Evolutionary conservation across 1,284 basidiomycete genomes (phyloP), one percentile per base, ranked within the genome.

Genomic region (Anthracocystis panici-leucophaei): DNA sequence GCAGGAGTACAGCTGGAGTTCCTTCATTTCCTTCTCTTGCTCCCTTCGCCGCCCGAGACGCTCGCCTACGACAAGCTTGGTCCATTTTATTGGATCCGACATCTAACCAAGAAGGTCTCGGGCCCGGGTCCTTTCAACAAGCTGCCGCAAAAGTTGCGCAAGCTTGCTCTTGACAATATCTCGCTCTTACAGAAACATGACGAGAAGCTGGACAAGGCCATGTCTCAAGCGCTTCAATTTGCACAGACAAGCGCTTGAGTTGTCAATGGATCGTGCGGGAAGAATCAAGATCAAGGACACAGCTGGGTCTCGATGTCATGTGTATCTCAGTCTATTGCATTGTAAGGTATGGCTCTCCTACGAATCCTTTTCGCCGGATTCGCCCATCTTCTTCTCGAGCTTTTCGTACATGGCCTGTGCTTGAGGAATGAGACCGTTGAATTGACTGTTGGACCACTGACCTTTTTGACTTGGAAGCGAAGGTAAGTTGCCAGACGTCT

Each of bases 361-460:
- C 5, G 29, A 11, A 3, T 44, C 45, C 16, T 27, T 23, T 6
- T 69, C 41, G 25, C 31, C 33, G 12, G 66, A 59, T 12, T 61
- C 62, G 50, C 62, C 35, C 38, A 74, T 53, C 55, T 69, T 74
- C 57, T 74, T 57, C 14, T 65, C 65, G 8, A 74, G 57, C 41
- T 53, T 65, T 21, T 74, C 71, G 42, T 74, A 74, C 71, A 74
- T 74, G 38, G 65, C 71, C 31, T 74, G 58, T 9, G 71, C 71
- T 18, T 74, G 65, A 23, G 71, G 71, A 18, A 74, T 69, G 50
- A 74, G 65, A 9, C 51, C 42, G 42, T 69, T 69, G 59, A 74
- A 74, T 16, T 69, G 71, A 35, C 65, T 69, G 59, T 74, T 74
- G 41, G 71, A 65, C 71, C 71, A 74, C 49, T 74, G 71, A 6